Conservation (phyloP, 225 moss, liverwort and hornwort genomes). For the Straminergon stramineum region DNA sequence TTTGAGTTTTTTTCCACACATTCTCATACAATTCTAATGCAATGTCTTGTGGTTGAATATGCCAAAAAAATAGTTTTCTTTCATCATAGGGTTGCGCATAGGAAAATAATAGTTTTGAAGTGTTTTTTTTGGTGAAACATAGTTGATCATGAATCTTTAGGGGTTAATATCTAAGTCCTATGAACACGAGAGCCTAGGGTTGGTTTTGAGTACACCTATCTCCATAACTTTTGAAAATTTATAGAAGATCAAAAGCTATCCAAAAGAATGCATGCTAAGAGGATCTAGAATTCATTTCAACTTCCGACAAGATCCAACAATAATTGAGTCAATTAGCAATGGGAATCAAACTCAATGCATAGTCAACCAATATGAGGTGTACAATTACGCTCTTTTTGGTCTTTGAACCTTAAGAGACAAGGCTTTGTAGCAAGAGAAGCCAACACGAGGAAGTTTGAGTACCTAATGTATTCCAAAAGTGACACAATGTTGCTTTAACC, state of each 20-base stretch:
- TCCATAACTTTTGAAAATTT: neutral
- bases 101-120: neutral
- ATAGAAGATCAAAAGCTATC: neutral
- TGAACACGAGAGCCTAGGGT: neutral
- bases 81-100: neutral
- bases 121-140: neutral
- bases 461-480: neutral
- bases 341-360: neutral
- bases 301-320: neutral
- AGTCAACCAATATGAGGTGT: fast-evolving
- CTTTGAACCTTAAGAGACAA: neutral
- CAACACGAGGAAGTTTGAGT: fast-evolving
- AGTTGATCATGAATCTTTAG: neutral
- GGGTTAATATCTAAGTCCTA: neutral
- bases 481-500: fast-evolving
- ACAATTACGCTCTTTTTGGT: too few relatives aligned
- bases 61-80: neutral
- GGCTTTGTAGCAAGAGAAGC: fast-evolving
- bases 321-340: neutral
- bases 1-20: neutral
- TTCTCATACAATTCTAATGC: neutral
- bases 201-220: neutral
- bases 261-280: neutral
- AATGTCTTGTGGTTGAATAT: neutral
- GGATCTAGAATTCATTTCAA: neutral